Evolutionary conservation across 768 basidiomycete species (phyloP).

Genomic region (Podaxis carcinomalis): DNA sequence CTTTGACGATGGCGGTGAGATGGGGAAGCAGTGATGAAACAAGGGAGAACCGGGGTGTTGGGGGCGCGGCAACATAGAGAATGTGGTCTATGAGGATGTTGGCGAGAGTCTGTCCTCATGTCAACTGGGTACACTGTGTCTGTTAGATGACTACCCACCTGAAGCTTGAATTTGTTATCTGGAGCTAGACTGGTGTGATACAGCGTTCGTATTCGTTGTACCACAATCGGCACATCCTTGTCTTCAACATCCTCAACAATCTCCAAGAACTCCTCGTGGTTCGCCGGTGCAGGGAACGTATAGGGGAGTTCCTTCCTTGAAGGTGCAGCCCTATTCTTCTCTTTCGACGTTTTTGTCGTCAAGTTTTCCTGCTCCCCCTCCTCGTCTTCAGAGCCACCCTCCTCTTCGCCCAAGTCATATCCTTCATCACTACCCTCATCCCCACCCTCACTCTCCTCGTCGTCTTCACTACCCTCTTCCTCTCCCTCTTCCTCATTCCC

Average conservation of each 20-base stretch:
- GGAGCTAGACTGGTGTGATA: constrained; percentile 91
- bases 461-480: constrained; percentile 31
- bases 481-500: constrained; percentile 31
- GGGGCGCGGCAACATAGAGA: constrained; percentile 66
- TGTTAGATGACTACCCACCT: constrained; percentile 45
- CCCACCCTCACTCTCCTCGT: constrained; percentile 33
- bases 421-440: constrained; percentile 33
- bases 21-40: constrained; percentile 73
- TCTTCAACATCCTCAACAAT: constrained; percentile 71
- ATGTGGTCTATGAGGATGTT: constrained; percentile 86
- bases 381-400: constrained; percentile 30
- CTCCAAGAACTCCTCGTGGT: constrained; percentile 86
- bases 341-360: constrained; percentile 23
- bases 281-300: constrained; percentile 85
- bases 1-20: constrained; percentile 68
- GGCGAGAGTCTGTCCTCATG: constrained; percentile 52
- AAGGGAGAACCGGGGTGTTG: constrained; percentile 53
- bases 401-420: constrained; percentile 27
- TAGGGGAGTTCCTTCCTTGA: constrained; percentile 72
- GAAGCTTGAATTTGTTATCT: constrained; percentile 89
- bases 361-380: constrained; percentile 47
- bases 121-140: constrained; percentile 5
- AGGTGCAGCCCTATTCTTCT: constrained; percentile 29
- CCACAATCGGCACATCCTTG: constrained; percentile 69
- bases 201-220: constrained; percentile 86